phyloP scores from a whole-genome alignment of 2,329 filamentous ascomycete species.

The Phialophora verrucosa region DNA sequence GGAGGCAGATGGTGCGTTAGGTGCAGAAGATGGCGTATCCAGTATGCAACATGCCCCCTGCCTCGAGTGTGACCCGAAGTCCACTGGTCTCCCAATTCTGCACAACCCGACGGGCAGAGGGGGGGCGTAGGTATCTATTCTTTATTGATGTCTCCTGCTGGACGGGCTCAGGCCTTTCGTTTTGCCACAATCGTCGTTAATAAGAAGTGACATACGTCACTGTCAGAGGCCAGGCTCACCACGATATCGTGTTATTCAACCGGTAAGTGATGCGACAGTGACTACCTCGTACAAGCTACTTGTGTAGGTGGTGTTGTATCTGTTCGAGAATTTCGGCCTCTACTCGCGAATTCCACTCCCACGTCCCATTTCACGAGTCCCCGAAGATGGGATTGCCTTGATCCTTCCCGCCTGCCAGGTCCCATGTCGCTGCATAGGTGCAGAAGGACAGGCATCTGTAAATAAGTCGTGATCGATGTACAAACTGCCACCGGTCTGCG shows the following conservation, averaged over 20 bases:
- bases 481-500: conserved; percentile 6
- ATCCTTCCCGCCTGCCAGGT: conserved; percentile 9
- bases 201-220: not conserved
- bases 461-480: not conserved
- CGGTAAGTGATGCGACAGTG: not conserved
- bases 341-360: not conserved
- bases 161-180: not conserved
- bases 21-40: conserved; percentile 13
- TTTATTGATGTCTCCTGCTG: not conserved
- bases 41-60: not conserved
- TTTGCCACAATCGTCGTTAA: not conserved
- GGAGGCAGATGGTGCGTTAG: conserved; percentile 10
- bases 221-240: not conserved
- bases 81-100: not conserved
- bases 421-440: not conserved
- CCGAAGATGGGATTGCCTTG: not conserved
- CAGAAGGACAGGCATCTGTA: not conserved
- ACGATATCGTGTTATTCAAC: not conserved
- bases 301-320: not conserved
- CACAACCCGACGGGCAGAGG: too few species aligned
- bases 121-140: not conserved
- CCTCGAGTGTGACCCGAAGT: not conserved
- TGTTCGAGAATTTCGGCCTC: conserved; percentile 7
- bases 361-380: not conserved
- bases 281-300: not conserved